These are phyloP conservation scores for Paramecium caudatum DNA, from an alignment of 73 alveolate genomes.

Conservation along the genomic window DNA sequence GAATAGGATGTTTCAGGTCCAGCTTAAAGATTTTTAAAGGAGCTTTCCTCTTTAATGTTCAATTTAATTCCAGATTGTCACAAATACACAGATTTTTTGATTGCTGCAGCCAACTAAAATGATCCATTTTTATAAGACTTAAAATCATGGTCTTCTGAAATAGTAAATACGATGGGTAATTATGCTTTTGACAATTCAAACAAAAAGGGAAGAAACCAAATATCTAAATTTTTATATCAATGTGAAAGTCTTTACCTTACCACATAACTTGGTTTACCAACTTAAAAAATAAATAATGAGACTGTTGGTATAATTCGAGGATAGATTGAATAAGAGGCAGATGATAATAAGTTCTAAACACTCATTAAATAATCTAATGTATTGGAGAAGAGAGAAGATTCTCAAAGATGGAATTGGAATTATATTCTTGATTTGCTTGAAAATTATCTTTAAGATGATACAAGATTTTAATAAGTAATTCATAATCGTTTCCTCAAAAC, in stretches of 20 bases:
- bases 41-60: constrained; percentile 72
- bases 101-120: constrained; percentile 73
- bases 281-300: constrained; percentile 71
- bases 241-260: constrained; percentile 73
- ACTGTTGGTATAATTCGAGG: constrained; percentile 73
- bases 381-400: constrained; percentile 43
- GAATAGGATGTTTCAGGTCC: constrained; percentile 66
- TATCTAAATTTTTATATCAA: constrained; percentile 69
- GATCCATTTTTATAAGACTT: constrained; percentile 60
- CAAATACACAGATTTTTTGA: constrained; percentile 74
- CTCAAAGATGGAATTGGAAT: constrained; percentile 70
- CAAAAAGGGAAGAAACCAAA: constrained; percentile 43
- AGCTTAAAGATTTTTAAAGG: constrained; percentile 68
- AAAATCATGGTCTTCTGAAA: constrained; percentile 74
- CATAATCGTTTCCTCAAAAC: constrained; percentile 33
- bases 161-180: constrained; percentile 74
- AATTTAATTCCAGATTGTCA: constrained; percentile 74
- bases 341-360: constrained; percentile 66
- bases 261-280: constrained; percentile 71
- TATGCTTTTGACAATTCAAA: constrained; percentile 69
- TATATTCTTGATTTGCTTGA: constrained; percentile 64
- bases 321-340: constrained; percentile 72
- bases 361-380: constrained; percentile 56
- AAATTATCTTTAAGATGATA: neutral
- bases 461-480: constrained; percentile 10